These are phyloP conservation scores for Alternaria sp. DNA, from an alignment of 2,329 filamentous ascomycete species.

Conservation along the genomic window DNA sequence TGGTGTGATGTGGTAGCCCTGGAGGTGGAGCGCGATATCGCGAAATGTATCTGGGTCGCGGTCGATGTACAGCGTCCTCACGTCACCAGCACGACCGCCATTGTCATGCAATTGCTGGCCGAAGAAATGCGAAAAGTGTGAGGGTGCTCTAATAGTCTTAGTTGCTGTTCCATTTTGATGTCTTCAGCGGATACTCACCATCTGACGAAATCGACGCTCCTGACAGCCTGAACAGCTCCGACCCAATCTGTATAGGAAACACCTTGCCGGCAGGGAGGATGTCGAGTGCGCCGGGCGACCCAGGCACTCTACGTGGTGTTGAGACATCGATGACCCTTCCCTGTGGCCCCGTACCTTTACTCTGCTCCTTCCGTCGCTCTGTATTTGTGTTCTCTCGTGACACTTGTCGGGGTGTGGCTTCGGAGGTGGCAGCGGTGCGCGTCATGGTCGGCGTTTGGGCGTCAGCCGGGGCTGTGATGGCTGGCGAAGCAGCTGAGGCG, in stretches of 20 bases:
- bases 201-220: slow-evolving; percentile 74
- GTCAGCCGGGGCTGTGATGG: slow-evolving; percentile 21
- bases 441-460: slow-evolving; percentile 29
- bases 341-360: slow-evolving; percentile 43
- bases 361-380: slow-evolving; percentile 31
- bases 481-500: slow-evolving; percentile 34
- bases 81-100: slow-evolving; percentile 62
- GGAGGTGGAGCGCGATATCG: slow-evolving; percentile 88
- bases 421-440: slow-evolving; percentile 20
- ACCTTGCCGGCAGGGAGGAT: slow-evolving; percentile 73
- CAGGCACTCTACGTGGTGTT: slow-evolving; percentile 36
- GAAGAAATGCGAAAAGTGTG: slow-evolving; percentile 96
- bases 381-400: slow-evolving; percentile 22
- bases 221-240: slow-evolving; percentile 70
- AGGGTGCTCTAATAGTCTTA: slow-evolving; percentile 76
- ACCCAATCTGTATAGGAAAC: slow-evolving; percentile 74
- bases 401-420: slow-evolving; percentile 16
- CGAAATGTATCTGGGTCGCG: slow-evolving; percentile 87
- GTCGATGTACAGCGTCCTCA: slow-evolving; percentile 92
- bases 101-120: slow-evolving; percentile 75
- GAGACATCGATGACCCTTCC: slow-evolving; percentile 44
- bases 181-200: slow-evolving; percentile 58
- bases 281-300: slow-evolving; percentile 30
- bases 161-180: slow-evolving; percentile 26
- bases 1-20: slow-evolving; percentile 85